Evolutionary conservation across 2,329 filamentous ascomycete genomes (phyloP).

Genomic region (Colletotrichum spinosum): DNA sequence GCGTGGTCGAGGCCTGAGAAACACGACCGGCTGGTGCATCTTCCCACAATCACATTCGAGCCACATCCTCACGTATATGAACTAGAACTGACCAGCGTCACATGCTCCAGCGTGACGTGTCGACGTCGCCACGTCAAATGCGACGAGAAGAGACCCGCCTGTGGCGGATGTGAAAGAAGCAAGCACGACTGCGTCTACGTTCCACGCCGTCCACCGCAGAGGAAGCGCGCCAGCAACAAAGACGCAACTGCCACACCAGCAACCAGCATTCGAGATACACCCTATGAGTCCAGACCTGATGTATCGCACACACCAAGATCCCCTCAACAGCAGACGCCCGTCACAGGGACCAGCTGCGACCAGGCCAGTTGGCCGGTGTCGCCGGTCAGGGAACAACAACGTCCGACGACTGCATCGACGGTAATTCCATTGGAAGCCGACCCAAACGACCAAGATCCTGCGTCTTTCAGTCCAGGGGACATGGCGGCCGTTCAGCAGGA

Average conservation of each 20-base stretch:
- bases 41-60: too few species aligned
- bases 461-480: not conserved
- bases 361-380: too few species aligned
- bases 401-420: not conserved
- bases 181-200: conserved; percentile 14
- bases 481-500: not conserved
- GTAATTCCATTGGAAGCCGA: not conserved
- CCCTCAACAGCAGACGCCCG: too few species aligned
- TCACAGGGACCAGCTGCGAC: too few species aligned
- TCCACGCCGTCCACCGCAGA: conserved; percentile 14
- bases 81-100: not conserved
- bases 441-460: not conserved
- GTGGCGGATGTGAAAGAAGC: conserved; percentile 33
- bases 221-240: conserved; percentile 1
- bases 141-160: conserved; percentile 42
- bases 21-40: conserved; percentile 32
- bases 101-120: conserved; percentile 25
- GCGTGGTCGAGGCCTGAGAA: conserved; percentile 31
- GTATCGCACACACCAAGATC: too few species aligned
- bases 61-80: not conserved
- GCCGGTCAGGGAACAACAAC: not conserved
- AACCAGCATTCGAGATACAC: too few species aligned
- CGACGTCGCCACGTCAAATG: conserved; percentile 41
- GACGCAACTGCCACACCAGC: not conserved
- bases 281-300: too few species aligned